phyloP scores from a whole-genome alignment of 2,329 filamentous ascomycete species.

The Alternaria viburni region DNA sequence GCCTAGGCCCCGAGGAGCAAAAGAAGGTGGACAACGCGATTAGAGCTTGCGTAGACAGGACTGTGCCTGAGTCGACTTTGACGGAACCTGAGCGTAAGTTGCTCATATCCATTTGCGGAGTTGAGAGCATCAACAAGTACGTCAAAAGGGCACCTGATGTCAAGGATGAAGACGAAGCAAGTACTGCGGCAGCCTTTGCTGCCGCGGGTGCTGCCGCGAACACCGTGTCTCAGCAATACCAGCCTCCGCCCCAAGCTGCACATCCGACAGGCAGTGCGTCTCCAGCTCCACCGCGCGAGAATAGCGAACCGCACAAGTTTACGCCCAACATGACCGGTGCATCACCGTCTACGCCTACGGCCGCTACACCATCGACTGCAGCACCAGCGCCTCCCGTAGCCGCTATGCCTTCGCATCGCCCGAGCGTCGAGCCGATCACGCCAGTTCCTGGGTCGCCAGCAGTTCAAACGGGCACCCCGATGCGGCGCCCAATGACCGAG shows the following conservation, averaged over 20 bases:
- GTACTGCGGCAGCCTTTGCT: slow-evolving; percentile 42
- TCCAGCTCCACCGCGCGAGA: slow-evolving; percentile 2
- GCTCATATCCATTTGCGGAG: slow-evolving; percentile 31
- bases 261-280: slow-evolving; percentile 2
- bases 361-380: slow-evolving; percentile 5
- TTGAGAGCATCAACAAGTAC: slow-evolving; percentile 26
- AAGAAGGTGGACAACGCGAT: slow-evolving; percentile 44
- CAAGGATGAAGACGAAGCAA: slow-evolving; percentile 28
- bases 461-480: slow-evolving; percentile 31
- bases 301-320: slow-evolving; percentile 34
- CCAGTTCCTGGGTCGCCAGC: slow-evolving; percentile 45
- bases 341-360: slow-evolving; percentile 10
- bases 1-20: slow-evolving; percentile 32
- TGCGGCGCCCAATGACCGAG: slow-evolving; percentile 25
- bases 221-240: slow-evolving; percentile 10
- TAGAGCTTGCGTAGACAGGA: slow-evolving; percentile 36
- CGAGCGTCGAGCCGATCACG: slow-evolving; percentile 46
- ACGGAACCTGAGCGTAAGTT: slow-evolving; percentile 32
- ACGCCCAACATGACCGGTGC: slow-evolving; percentile 35
- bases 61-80: slow-evolving; percentile 30
- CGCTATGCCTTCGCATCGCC: slow-evolving; percentile 26
- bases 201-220: slow-evolving; percentile 40
- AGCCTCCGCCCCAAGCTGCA: slow-evolving; percentile 1
- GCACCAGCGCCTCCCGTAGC: slow-evolving; percentile 17
- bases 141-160: slow-evolving; percentile 15